These are phyloP conservation scores for Grosmannia clavigera DNA, from an alignment of 2,329 filamentous ascomycete genomes.

Conservation along the genomic window DNA sequence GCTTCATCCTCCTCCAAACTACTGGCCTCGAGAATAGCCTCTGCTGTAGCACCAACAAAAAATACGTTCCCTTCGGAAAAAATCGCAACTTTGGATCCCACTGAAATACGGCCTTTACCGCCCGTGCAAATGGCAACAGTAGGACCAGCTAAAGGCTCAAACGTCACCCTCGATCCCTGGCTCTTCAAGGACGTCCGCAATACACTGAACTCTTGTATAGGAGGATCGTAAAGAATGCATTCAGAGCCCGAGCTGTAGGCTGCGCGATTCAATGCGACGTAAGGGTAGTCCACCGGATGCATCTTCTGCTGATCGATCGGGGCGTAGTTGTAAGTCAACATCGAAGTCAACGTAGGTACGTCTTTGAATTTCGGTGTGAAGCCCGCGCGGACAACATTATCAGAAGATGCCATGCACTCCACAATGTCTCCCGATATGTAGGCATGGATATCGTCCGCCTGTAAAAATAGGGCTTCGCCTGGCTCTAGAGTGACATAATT, in stretches of 20 bases:
- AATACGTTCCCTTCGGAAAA: conserved; percentile 63
- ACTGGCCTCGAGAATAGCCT: conserved; percentile 63
- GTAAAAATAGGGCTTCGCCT: conserved; percentile 91
- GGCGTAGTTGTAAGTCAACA: conserved; percentile 92
- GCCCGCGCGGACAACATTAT: conserved; percentile 94
- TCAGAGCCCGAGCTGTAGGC: conserved; percentile 70
- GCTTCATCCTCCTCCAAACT: conserved; percentile 45
- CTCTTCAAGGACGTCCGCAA: conserved; percentile 65
- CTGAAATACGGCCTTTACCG: conserved; percentile 71
- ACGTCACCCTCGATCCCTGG: conserved; percentile 68
- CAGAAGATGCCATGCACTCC: conserved; percentile 98
- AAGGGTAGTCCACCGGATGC: conserved; percentile 72
- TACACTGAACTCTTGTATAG: conserved; percentile 92
- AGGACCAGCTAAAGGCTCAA: conserved; percentile 76
- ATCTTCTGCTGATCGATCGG: conserved; percentile 95
- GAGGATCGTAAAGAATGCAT: conserved; percentile 75
- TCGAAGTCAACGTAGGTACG: conserved; percentile 72
- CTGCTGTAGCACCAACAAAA: conserved; percentile 80
- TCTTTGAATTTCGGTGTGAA: conserved; percentile 99
- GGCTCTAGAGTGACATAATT: conserved; percentile 83
- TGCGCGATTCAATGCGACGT: conserved; percentile 65
- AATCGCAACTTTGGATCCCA: conserved; percentile 69
- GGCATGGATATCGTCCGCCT: conserved; percentile 94
- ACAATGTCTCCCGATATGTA: conserved; percentile 91
- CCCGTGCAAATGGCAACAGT: conserved; percentile 86